Evolutionary conservation across 2,329 filamentous ascomycete genomes (phyloP).

Genomic region (Aspergillus vadensis): DNA sequence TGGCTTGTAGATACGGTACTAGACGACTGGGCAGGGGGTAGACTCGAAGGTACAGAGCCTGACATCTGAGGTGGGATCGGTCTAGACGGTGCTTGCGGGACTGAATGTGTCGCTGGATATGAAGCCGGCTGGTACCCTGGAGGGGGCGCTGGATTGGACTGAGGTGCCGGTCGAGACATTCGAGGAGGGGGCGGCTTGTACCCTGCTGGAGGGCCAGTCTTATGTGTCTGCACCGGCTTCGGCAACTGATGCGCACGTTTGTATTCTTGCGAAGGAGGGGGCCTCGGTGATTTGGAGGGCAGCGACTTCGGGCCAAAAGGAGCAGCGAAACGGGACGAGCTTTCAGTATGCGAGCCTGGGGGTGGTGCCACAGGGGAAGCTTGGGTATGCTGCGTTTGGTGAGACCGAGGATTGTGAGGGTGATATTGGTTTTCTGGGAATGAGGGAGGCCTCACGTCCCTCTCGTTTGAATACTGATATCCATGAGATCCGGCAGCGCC

Average conservation of each 20-base stretch:
- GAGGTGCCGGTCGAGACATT: neutral
- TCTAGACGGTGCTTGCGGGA: neutral
- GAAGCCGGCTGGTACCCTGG: neutral
- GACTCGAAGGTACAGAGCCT: neutral
- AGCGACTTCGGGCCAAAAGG: neutral
- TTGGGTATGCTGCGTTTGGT: neutral
- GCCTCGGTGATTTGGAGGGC: neutral
- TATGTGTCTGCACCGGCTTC: neutral
- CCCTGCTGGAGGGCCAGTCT: neutral
- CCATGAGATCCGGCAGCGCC: neutral
- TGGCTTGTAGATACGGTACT: neutral
- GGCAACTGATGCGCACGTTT: conserved; percentile 1
- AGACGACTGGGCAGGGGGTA: neutral
- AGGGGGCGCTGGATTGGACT: neutral
- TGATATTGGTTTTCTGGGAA: neutral
- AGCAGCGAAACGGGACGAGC: neutral
- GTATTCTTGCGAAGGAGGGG: neutral
- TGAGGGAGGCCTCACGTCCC: neutral
- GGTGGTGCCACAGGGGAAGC: neutral
- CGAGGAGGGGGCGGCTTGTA: neutral
- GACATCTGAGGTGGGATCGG: neutral
- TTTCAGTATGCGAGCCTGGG: neutral
- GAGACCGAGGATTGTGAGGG: neutral
- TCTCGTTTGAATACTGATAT: neutral
- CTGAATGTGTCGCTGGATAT: neutral